These are phyloP conservation scores for Pseudogymnoascus sp. DNA, from an alignment of 2,329 filamentous ascomycete species.

Conservation along the genomic window DNA sequence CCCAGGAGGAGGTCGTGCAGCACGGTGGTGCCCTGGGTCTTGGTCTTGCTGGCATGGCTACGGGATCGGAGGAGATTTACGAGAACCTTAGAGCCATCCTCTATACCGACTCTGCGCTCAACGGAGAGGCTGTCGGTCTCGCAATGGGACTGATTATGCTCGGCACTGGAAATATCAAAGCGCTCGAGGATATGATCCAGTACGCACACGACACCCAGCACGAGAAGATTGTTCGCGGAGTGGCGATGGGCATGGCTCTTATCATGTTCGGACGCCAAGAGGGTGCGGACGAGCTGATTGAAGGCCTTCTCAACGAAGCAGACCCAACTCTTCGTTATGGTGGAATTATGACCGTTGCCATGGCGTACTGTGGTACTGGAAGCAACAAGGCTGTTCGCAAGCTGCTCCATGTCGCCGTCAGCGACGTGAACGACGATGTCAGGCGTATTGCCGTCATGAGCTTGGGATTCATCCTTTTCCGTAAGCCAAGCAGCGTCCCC, in stretches of 20 bases:
- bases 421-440: constrained; percentile 96
- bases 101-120: constrained; percentile 90
- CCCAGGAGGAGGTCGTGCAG: constrained; percentile 87
- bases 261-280: constrained; percentile 98
- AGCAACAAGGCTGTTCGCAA: constrained; percentile 99
- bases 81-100: constrained; percentile 84
- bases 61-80: constrained; percentile 82
- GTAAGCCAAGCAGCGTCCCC: constrained; percentile 92
- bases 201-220: constrained; percentile 98
- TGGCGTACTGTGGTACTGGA: constrained; percentile 94
- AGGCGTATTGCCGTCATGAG: constrained; percentile 95
- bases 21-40: constrained; percentile 93
- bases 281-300: constrained; percentile 88
- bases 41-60: constrained; percentile 96
- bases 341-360: constrained; percentile 96
- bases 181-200: constrained; percentile 91
- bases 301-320: constrained; percentile 84
- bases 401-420: constrained; percentile 90
- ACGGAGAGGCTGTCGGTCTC: constrained; percentile 91
- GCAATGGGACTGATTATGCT: constrained; percentile 98
- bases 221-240: constrained; percentile 95
- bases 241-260: constrained; percentile 92
- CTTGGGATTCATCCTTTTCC: constrained; percentile 95
- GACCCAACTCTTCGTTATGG: constrained; percentile 92
- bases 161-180: constrained; percentile 91